A percentile compares a stretch with the other conserved stretches of the same genome.
These are phyloP conservation scores for Dactylorhiza incarnata DNA, from an alignment of 106 monocot genomes.

Conservation along the genomic window DNA sequence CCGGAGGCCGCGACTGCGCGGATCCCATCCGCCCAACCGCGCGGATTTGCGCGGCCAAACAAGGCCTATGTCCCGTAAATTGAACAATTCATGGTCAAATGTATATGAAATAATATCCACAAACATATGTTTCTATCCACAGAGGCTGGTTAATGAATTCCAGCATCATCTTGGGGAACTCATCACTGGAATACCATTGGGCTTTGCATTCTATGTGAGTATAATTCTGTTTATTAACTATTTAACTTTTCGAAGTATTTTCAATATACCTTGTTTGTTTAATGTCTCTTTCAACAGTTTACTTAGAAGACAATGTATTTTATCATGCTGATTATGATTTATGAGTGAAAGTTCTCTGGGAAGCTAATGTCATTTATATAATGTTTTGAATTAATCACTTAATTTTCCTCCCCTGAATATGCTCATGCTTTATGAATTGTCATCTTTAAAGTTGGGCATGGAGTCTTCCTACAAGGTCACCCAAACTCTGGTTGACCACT, in stretches of 20 bases:
- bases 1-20: no score
- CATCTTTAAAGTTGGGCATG: neutral
- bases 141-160: constrained; percentile 34
- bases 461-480: no score
- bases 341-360: neutral
- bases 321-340: neutral
- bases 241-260: neutral
- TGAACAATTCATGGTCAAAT: no score
- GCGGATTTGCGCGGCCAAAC: no score
- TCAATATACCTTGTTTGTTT: neutral
- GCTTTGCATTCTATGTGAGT: constrained; percentile 42
- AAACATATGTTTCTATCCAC: no score
- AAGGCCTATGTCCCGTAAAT: no score
- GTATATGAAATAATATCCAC: no score
- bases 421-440: neutral
- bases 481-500: no score
- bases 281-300: neutral
- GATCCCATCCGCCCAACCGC: no score
- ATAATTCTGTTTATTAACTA: neutral
- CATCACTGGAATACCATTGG: constrained; percentile 21
- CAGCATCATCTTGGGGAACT: constrained; percentile 21
- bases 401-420: neutral
- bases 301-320: neutral
- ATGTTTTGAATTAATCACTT: neutral
- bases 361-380: neutral